A percentile compares a stretch with the other conserved stretches of the same genome.
Conservation (phyloP, 352 stramenopile genomes). For the Globisporangium ultimum region DNA sequence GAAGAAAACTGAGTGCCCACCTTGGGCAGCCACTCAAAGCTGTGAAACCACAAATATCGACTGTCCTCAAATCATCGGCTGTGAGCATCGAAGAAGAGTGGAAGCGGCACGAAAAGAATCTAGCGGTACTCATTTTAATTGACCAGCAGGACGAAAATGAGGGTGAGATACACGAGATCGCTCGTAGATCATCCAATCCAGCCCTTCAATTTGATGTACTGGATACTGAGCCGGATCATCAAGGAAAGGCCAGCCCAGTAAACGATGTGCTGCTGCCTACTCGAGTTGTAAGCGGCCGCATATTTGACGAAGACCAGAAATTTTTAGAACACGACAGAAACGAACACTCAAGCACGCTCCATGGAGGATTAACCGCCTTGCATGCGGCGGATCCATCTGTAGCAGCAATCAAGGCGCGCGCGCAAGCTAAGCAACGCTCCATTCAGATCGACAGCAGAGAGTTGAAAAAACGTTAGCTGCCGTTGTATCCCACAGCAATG, state of each 20-base stretch:
- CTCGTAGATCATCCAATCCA: not conserved
- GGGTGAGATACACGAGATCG: constrained; percentile 1
- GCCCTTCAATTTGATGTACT: not conserved
- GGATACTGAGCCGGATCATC: not conserved
- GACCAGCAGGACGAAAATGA: constrained; percentile 1
- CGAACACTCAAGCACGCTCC: constrained; percentile 1
- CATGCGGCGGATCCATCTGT: not conserved
- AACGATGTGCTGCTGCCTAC: not conserved
- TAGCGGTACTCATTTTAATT: constrained; percentile 3
- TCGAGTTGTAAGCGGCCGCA: not conserved
- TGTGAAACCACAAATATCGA: constrained; percentile 1
- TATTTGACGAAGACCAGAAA: constrained; percentile 1
- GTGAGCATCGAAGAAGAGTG: constrained; percentile 6
- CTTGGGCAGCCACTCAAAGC: constrained; percentile 1
- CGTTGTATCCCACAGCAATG: too few species aligned
- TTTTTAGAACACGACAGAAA: not conserved
- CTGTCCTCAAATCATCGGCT: not conserved
- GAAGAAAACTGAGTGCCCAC: constrained; percentile 5
- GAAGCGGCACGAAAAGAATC: constrained; percentile 10
- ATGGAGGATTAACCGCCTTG: not conserved
- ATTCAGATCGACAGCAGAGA: constrained; percentile 6
- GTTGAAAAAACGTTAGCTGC: not conserved
- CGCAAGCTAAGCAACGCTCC: constrained; percentile 1
- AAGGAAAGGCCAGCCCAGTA: not conserved
- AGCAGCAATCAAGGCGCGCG: too few species aligned